Conservation (phyloP, 129 eudicot genomes). For the Chrysanthemum lavandulifolium region DNA sequence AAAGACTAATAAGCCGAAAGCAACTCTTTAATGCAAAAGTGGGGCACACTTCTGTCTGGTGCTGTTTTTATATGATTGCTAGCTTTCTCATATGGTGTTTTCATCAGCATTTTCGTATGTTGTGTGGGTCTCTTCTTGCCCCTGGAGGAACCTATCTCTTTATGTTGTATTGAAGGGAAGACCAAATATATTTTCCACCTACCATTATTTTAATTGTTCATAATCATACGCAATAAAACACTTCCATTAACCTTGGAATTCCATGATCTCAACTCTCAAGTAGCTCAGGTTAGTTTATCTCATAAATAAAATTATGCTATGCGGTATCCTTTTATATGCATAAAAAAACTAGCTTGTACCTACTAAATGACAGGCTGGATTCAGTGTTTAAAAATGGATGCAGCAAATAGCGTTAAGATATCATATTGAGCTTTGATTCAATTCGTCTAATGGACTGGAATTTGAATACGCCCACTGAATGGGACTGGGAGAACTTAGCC, state of each 20-base stretch:
- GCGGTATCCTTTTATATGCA: conserved; percentile 13
- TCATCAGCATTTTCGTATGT: conserved; percentile 36
- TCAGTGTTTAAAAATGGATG: conserved; percentile 29
- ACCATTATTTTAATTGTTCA: conserved; percentile 20
- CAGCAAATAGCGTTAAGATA: conserved; percentile 21
- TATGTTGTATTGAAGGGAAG: conserved; percentile 39
- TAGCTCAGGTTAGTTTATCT: conserved; percentile 32
- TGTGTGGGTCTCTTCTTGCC: conserved; percentile 49
- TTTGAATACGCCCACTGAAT: conserved; percentile 38
- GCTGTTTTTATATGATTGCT: conserved; percentile 38
- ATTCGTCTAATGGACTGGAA: conserved; percentile 44
- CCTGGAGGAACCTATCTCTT: conserved; percentile 37
- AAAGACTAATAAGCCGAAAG: conserved; percentile 49
- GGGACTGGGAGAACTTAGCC: conserved; percentile 54
- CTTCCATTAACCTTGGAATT: conserved; percentile 30
- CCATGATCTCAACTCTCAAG: neutral
- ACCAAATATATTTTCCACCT: conserved; percentile 37
- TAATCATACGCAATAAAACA: conserved; percentile 21
- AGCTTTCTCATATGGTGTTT: conserved; percentile 33
- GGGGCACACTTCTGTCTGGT: conserved; percentile 41
- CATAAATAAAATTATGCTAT: conserved; percentile 6
- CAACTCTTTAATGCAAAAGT: conserved; percentile 41
- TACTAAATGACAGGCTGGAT: conserved; percentile 26
- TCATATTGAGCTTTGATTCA: conserved; percentile 15
- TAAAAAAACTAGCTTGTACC: neutral